phyloP scores from a whole-genome alignment of 106 monocot genomes.

The Allium cepa region DNA sequence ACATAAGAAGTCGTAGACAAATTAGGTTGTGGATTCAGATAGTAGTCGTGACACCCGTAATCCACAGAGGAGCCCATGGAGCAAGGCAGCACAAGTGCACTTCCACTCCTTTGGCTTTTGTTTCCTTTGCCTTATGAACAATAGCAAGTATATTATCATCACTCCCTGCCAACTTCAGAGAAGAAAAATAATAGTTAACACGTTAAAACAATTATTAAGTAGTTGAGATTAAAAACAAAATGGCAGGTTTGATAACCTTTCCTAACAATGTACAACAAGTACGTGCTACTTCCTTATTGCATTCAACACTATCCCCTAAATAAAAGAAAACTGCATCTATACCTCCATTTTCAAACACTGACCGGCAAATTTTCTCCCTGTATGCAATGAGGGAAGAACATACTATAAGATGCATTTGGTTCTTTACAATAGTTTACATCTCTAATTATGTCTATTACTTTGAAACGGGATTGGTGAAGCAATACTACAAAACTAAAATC shows the following conservation, averaged over 20 bases:
- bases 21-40: neutral
- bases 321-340: conserved; percentile 68
- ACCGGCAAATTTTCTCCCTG: conserved; percentile 93
- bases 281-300: conserved; percentile 37
- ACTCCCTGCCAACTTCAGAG: conserved; percentile 77
- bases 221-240: neutral
- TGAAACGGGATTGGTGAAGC: too few species aligned
- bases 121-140: conserved; percentile 28
- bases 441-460: too few species aligned
- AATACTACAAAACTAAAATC: too few species aligned
- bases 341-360: conserved; percentile 80
- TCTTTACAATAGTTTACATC: too few species aligned
- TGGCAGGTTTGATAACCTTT: conserved; percentile 35
- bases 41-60: conserved; percentile 18
- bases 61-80: conserved; percentile 23
- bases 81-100: conserved; percentile 7
- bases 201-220: conserved; percentile 1
- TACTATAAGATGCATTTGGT: too few species aligned
- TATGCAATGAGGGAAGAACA: conserved; percentile 3
- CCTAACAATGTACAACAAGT: conserved; percentile 82
- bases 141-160: conserved; percentile 75
- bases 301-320: conserved; percentile 47
- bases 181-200: conserved; percentile 8
- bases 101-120: conserved; percentile 5
- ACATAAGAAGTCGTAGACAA: neutral